These are phyloP conservation scores for Clohesyomyces aquaticus DNA, from an alignment of 495 filamentous ascomycete species.

Conservation along the genomic window DNA sequence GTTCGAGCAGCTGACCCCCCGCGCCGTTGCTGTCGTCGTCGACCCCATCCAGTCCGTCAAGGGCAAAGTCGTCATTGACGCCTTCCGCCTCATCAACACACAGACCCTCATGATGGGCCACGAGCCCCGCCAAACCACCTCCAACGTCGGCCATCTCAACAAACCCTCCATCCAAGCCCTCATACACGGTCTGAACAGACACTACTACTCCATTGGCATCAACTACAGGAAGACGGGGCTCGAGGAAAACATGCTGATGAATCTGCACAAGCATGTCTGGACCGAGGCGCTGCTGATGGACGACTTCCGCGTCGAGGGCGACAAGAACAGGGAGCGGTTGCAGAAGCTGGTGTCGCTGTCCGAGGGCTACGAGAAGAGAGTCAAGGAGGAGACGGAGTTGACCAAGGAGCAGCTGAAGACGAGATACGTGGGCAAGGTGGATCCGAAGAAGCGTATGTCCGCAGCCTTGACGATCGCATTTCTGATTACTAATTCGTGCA, in stretches of 20 bases:
- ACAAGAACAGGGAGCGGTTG: conserved; percentile 81
- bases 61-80: conserved; percentile 98
- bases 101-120: conserved; percentile 98
- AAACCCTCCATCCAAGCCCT: conserved; percentile 99
- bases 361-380: conserved; percentile 96
- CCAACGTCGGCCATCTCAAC: conserved; percentile 96
- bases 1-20: conserved; percentile 95
- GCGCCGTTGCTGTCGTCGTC: conserved; percentile 95
- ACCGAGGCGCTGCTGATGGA: conserved; percentile 97
- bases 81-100: conserved; percentile 98
- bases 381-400: conserved; percentile 96
- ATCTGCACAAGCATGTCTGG: conserved; percentile 98
- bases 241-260: conserved; percentile 99
- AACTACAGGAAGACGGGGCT: conserved; percentile 97
- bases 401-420: conserved; percentile 98
- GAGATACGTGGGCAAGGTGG: conserved; percentile 96
- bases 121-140: conserved; percentile 97
- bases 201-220: conserved; percentile 99
- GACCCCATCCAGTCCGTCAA: conserved; percentile 99
- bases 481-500: conserved; percentile 40
- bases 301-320: conserved; percentile 84
- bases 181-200: conserved; percentile 95
- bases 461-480: too few species aligned
- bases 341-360: conserved; percentile 84
- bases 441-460: conserved; percentile 94